These are phyloP conservation scores for Filosporella fistucella DNA, from an alignment of 495 filamentous ascomycete species.

Conservation along the genomic window DNA sequence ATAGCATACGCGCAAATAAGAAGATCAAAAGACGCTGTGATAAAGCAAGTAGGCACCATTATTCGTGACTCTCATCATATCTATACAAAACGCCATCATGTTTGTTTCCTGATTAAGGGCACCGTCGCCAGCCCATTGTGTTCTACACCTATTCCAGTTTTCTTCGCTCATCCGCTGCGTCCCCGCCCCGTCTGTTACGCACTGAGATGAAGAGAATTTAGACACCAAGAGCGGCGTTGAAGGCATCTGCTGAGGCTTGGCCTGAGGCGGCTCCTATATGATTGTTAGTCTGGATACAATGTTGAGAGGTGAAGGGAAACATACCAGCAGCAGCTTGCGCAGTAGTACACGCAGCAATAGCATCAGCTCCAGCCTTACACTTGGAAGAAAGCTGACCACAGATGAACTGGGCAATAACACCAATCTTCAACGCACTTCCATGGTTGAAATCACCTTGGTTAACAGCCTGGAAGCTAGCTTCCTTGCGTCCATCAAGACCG, in stretches of 20 bases:
- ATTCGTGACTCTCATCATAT: too few species aligned
- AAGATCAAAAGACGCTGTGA: too few species aligned
- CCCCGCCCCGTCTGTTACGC: too few species aligned
- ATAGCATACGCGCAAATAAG: too few species aligned
- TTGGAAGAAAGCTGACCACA: slow-evolving; percentile 46
- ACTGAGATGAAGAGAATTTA: too few species aligned
- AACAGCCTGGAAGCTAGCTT: slow-evolving; percentile 45
- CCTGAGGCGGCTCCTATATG: slow-evolving; percentile 23
- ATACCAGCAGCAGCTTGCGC: slow-evolving; percentile 35
- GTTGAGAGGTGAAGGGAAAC: background rate
- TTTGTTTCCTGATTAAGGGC: too few species aligned
- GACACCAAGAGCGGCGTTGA: slow-evolving; percentile 35
- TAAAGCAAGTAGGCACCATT: too few species aligned
- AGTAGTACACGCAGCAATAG: slow-evolving; percentile 41
- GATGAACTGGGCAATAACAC: slow-evolving; percentile 50
- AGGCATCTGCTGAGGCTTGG: slow-evolving; percentile 56
- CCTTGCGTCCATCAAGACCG: slow-evolving; percentile 47
- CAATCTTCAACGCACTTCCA: slow-evolving; percentile 51
- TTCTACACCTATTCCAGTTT: too few species aligned
- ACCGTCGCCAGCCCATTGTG: too few species aligned
- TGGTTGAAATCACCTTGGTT: slow-evolving; percentile 52
- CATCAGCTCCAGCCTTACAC: slow-evolving; percentile 44
- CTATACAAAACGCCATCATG: too few species aligned
- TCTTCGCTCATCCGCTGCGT: too few species aligned
- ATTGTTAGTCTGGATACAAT: slow-evolving; percentile 19